Evolutionary conservation across 177 flowering plant genomes (phyloP).

Genomic region (Telopea speciosissima): DNA sequence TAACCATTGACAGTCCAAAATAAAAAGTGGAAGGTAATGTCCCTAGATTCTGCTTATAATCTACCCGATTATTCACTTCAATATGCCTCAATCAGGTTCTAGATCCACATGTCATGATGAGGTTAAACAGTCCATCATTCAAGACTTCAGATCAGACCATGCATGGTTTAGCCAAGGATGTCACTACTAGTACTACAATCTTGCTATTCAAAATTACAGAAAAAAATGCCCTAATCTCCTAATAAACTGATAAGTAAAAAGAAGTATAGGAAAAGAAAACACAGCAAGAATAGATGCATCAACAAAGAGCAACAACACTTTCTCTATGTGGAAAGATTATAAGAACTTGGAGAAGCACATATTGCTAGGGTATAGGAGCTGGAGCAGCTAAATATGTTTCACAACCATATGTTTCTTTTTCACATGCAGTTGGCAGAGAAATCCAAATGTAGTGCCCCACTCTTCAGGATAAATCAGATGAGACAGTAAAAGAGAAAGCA

Average conservation of each 20-base stretch:
- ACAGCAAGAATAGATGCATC: too few species aligned
- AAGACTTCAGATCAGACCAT: background rate
- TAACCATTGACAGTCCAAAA: background rate
- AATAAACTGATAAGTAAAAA: too few species aligned
- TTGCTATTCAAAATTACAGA: background rate
- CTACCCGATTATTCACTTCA: background rate
- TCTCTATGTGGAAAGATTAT: background rate
- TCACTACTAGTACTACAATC: background rate
- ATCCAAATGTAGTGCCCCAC: too few species aligned
- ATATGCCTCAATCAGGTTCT: background rate
- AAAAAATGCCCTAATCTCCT: background rate
- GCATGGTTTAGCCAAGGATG: background rate
- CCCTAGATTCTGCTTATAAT: background rate
- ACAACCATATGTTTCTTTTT: too few species aligned
- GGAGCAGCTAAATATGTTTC: too few species aligned
- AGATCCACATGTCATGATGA: background rate
- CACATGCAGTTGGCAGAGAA: too few species aligned
- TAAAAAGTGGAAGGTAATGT: too few species aligned
- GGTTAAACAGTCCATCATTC: background rate
- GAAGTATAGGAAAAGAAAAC: too few species aligned
- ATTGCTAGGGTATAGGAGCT: background rate
- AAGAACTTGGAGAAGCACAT: background rate
- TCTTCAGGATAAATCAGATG: too few species aligned
- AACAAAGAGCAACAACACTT: background rate
- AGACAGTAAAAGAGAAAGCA: too few species aligned